Conservation (phyloP, 2,329 filamentous ascomycete genomes). For the Helotiales sp. region DNA sequence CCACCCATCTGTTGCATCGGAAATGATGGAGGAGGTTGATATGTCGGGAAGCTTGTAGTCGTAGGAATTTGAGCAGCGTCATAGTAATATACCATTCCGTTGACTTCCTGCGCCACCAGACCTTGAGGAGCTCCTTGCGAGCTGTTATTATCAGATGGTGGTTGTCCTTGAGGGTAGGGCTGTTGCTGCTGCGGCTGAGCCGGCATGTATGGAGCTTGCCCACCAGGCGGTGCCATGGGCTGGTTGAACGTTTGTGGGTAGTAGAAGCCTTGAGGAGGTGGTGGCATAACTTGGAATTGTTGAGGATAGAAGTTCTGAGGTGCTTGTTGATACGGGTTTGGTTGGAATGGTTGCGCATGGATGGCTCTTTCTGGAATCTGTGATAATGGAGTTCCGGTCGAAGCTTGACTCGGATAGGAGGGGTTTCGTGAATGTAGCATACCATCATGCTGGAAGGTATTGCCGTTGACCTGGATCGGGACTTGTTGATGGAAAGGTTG, state of each 20-base stretch:
- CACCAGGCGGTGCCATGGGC: conserved; percentile 42
- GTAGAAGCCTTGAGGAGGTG: conserved; percentile 61
- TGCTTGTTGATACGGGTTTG: conserved; percentile 60
- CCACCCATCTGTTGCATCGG: conserved; percentile 51
- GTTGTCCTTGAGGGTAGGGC: conserved; percentile 22
- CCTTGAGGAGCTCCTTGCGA: conserved; percentile 57
- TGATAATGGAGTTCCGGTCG: conserved; percentile 78
- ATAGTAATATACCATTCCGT: conserved; percentile 96
- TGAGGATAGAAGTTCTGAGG: conserved; percentile 54
- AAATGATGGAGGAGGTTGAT: conserved; percentile 54
- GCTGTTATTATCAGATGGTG: conserved; percentile 35
- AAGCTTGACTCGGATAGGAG: conserved; percentile 69
- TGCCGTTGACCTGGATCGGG: conserved; percentile 69
- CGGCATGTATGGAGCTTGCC: conserved; percentile 29
- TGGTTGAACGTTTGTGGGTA: conserved; percentile 58
- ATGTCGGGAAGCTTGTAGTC: conserved; percentile 41
- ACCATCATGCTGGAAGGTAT: conserved; percentile 52
- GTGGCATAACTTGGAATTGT: conserved; percentile 57
- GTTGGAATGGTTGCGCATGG: conserved; percentile 87
- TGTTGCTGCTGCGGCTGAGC: conserved; percentile 33
- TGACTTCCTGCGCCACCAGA: conserved; percentile 79
- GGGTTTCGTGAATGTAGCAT: conserved; percentile 62
- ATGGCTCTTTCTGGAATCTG: conserved; percentile 93
- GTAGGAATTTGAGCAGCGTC: conserved; percentile 70
- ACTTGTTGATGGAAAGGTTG: conserved; percentile 94